phyloP scores from a whole-genome alignment of 1,139 yeast genomes.

The Pichia sp. region DNA sequence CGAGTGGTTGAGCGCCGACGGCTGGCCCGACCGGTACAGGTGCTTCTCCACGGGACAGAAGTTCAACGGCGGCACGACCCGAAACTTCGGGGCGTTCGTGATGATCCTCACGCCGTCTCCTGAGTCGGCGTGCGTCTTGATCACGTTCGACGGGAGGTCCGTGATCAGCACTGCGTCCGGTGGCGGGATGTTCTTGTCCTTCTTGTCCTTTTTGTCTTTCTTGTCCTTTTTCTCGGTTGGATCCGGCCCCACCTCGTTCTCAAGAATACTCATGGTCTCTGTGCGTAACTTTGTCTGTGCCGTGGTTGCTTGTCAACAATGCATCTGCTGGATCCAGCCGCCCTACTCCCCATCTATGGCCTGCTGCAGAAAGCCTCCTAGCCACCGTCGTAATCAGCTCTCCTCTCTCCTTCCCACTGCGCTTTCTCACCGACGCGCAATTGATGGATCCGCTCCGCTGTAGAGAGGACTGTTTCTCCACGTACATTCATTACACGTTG shows the following conservation, averaged over 20 bases:
- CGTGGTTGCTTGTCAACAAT: no score
- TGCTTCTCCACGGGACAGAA: constrained; percentile 91
- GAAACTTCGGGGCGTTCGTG: constrained; percentile 41
- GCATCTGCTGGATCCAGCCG: neutral
- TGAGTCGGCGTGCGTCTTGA: constrained; percentile 17
- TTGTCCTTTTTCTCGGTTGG: constrained; percentile 16
- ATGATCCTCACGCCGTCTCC: constrained; percentile 8
- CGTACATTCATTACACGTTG: neutral
- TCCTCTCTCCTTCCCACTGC: no score
- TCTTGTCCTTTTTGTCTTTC: constrained; percentile 12
- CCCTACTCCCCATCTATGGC: neutral
- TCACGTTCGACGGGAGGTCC: constrained; percentile 23
- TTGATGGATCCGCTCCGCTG: no score
- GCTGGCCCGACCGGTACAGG: constrained; percentile 88
- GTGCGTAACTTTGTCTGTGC: neutral
- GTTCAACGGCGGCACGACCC: constrained; percentile 89
- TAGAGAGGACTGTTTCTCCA: no score
- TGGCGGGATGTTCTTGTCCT: constrained; percentile 17
- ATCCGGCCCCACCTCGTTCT: constrained; percentile 2
- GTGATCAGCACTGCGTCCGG: constrained; percentile 30
- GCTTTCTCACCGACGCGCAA: no score
- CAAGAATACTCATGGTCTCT: neutral
- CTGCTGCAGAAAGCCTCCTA: no score
- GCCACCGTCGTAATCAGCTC: no score
- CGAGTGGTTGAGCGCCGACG: constrained; percentile 89